Evolutionary conservation across 164 flowering plant species (phyloP).

Genomic region (grape (Vitis vinifera)): DNA sequence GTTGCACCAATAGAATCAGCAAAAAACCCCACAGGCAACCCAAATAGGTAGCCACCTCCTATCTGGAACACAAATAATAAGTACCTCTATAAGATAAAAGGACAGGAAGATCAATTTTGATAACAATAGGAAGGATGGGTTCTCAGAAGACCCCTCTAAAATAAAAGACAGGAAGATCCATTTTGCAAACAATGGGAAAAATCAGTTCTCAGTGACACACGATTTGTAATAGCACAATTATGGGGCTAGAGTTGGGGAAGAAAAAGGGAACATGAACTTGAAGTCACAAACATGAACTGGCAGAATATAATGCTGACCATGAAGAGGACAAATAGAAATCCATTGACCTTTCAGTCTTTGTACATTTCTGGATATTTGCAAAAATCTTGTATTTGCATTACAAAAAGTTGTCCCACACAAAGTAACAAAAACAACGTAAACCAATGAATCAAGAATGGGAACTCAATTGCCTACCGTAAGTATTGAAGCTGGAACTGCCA

Average conservation of each 20-base stretch:
- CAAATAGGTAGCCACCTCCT: slow-evolving; percentile 91
- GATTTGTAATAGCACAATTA: too few relatives aligned
- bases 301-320: not conserved
- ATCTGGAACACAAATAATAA: slow-evolving; percentile 39
- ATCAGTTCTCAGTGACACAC: not conserved
- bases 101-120: not conserved
- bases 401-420: not conserved
- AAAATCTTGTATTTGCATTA: not conserved
- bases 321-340: not conserved
- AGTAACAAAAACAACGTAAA: not conserved
- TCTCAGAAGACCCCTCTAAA: too few relatives aligned
- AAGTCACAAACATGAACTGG: too few relatives aligned
- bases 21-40: slow-evolving; percentile 74
- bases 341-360: too few relatives aligned
- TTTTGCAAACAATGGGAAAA: not conserved
- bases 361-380: not conserved
- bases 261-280: too few relatives aligned
- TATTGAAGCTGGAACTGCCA: slow-evolving; percentile 49
- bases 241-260: not conserved
- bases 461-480: slow-evolving; percentile 28
- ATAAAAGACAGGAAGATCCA: not conserved
- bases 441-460: not conserved
- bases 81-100: not conserved
- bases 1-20: slow-evolving; percentile 89
- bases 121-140: not conserved